phyloP scores from a whole-genome alignment of 164 flowering plant species.

The Protea cynaroides region DNA sequence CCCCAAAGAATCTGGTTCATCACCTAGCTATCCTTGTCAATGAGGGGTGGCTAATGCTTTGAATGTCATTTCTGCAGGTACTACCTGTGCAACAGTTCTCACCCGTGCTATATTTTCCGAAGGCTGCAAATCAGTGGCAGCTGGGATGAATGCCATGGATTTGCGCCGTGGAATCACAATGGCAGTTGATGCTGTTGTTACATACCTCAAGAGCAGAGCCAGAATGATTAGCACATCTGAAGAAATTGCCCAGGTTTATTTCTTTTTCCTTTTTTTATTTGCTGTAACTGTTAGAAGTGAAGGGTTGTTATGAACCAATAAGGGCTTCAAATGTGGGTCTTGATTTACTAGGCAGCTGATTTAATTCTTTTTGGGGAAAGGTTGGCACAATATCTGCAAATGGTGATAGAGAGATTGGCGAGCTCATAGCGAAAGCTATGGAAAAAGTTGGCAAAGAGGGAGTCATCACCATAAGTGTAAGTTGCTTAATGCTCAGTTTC shows the following conservation, averaged over 20 bases:
- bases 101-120: constrained; percentile 87
- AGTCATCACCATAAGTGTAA: constrained; percentile 86
- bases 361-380: constrained; percentile 21
- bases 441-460: constrained; percentile 99
- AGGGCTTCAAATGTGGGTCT: neutral
- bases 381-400: constrained; percentile 97
- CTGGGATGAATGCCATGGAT: constrained; percentile 99
- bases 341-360: neutral
- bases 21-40: too few relatives aligned
- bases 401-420: constrained; percentile 97
- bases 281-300: neutral
- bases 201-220: constrained; percentile 82
- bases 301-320: too few relatives aligned
- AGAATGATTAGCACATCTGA: constrained; percentile 92
- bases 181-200: constrained; percentile 93
- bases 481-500: constrained; percentile 11
- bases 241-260: constrained; percentile 87
- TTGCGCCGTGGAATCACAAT: constrained; percentile 83
- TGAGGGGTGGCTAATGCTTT: too few relatives aligned
- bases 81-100: constrained; percentile 96
- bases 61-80: constrained; percentile 42
- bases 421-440: constrained; percentile 96
- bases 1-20: too few relatives aligned
- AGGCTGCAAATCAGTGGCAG: constrained; percentile 97
- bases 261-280: neutral